Base-by-base conservation (phyloP, 2,329 filamentous ascomycete genomes). In the Phaeomoniella chlamydospora region DNA sequence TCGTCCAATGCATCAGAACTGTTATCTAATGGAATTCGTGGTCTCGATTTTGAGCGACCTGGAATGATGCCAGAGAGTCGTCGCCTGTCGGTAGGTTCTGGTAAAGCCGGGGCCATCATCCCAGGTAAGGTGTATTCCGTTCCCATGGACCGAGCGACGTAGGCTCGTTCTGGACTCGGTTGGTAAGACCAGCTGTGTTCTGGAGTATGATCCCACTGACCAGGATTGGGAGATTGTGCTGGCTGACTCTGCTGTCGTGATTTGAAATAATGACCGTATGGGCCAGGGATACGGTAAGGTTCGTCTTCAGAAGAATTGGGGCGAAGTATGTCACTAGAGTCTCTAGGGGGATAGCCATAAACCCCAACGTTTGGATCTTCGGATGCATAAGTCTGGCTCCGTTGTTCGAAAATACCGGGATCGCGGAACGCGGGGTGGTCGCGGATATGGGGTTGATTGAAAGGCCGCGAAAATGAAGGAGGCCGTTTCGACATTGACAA, bases 261-360 rank as follows among this genome's bases (percentile, higher is more conserved):
- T 31, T 44, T 35, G 26, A 43, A 45, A 29, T 47, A 41, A 15
- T 47, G 45, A 12, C 40, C 39, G 18, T 49, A 49, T 17, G 46
- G 46, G 5, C 46, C 46, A 12, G 46, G 45, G 15, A 49, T 49
- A 12, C 46, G 42, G 39, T 45, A 49, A 5, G 26, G 35, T 22
- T 36, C 39, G 14, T 41, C 39, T n/a, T 32, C 33, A 3, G 29
- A 29, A 12, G 37, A 29, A 18, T 33, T 4, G 32, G 16, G 14
- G 4, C 14, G 18, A 34, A 17, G 32, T 13, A 17, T 18, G n/a
- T 16, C 16, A 18, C 18, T 17, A 17, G 32, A 18, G 9, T 34
- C 32, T 10, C 26, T 34, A 12, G 33, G 22, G 22, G 22, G n/a
- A 26, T 26, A 26, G 9, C n/a, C 22, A 26, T 26, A 26, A n/a